Base-by-base conservation (phyloP, 169 alveolate species). In the Plasmodium yoelii region DNA sequence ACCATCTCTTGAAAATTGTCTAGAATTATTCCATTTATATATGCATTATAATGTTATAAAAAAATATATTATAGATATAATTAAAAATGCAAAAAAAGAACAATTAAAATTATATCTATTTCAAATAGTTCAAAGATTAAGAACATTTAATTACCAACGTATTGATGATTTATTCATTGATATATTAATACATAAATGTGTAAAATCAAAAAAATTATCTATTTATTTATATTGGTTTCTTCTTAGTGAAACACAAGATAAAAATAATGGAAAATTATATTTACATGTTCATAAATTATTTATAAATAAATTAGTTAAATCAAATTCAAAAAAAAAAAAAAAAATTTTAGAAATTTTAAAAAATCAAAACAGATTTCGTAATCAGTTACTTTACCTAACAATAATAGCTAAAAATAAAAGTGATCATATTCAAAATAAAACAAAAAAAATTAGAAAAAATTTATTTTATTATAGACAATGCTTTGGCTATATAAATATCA, bases 21-120 rank as follows among this genome's bases (percentile, higher is more conserved):
- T 93, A 67, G 96, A 93, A 49, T 51, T 93, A n/a, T 42, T 93
- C 7, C 73, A 93, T 18, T 28, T 57, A n/a, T 84, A 93, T 51
- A 56, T 93, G 47, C 82, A 67, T n/a, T 39, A 60, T 15, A 10
- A 15, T 34, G 73, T 47, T 6, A 68, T 82, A 57, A 65, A 69
- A 51, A 82, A 82, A 44, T 82, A 82, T 68, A 59, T 82, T 57
- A 69, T 82, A 18, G 51, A 82, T 19, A 82, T 82, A 18, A 65
- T 82, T 59, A 70, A 26, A 2, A 61, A 82, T 28, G 61, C 86
- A 22, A 68, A 65, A 68, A 82, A 82, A 44, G 84, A 82, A 15
- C 68, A 82, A 26, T 12, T 82, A 5, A 65, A 82, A 24, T 82
- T 82, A n/a, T 82, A 82, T 49, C 24, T 82, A 15, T 82, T 82